Base-by-base conservation (phyloP, 1,284 basidiomycete species). In the Sporisorium iseilematis-ciliati region DNA sequence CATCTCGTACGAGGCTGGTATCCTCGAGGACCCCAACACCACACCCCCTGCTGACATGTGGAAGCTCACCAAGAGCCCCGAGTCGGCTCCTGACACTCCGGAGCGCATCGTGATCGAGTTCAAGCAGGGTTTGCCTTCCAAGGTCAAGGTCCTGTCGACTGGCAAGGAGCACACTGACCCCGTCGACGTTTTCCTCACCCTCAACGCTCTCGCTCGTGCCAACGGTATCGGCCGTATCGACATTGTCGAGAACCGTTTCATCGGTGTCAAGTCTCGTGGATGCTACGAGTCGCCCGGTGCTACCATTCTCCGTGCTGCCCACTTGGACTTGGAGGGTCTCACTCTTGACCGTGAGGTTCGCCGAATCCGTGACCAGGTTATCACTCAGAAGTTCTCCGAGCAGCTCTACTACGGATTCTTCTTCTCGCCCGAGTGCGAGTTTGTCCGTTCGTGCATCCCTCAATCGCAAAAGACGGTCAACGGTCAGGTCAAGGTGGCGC, bases 1-100 rank as follows among this genome's bases (percentile, higher is more conserved):
- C 89, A 99, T 98, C 87, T 99, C 95, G 23, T 99, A 98, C 88
- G 96, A 99, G 87, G 96, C 96, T 33, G 96, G 96, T 64, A 98
- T 99, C 86, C 91, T 99, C 75, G 97, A 99, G 86, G 93, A 99
- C 86, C 96, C 96, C 79, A 90, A 97, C 89, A 91, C 89, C 73
- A 98, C 95, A 10, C 96, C 97, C 62, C 96, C 96, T 31, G 87
- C 87, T n/a, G 96, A 99, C 88, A 99, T 99, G 96, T 99, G 97
- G 96, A 98, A 97, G 87, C 91, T 99, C 79, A 98, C 94, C 73
- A 89, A 89, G 74, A 89, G 92, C 35, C 92, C 94, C 57, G 91
- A 94, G 84, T 87, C 91, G 62, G 94, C 96, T 6, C 95, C 96
- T 18, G 87, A 89, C 49, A 89, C 88, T 7, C 92, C 95, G 33